phyloP scores from a whole-genome alignment of 768 basidiomycete species.

The Mycena crocata region DNA sequence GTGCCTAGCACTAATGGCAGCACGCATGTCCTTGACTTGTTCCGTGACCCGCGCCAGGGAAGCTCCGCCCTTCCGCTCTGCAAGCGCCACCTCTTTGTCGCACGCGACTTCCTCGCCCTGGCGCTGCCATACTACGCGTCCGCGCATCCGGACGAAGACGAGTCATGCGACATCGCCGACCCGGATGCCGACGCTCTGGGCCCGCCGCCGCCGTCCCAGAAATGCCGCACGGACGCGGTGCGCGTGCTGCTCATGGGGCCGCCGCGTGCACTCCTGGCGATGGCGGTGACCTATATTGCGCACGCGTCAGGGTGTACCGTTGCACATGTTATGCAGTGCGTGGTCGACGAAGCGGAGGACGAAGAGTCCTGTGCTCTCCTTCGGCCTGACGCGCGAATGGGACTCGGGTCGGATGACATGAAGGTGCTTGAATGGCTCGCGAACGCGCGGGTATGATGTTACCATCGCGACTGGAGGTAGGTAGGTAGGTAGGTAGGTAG shows the following conservation, averaged over 20 bases:
- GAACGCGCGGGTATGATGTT: too few species aligned
- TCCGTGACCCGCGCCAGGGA: neutral
- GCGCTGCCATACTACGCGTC: conserved; percentile 31
- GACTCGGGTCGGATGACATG: too few species aligned
- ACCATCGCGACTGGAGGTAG: too few species aligned
- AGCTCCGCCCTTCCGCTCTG: conserved; percentile 11
- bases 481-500: too few species aligned
- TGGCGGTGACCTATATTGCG: conserved; percentile 26
- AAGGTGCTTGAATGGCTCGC: too few species aligned
- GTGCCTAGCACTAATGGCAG: neutral
- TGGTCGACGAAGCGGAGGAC: conserved; percentile 28
- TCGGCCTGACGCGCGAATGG: conserved; percentile 17
- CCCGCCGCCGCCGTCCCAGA: conserved; percentile 2
- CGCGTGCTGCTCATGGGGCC: conserved; percentile 28
- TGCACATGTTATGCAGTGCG: conserved; percentile 26
- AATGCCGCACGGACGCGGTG: conserved; percentile 23
- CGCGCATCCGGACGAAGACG: conserved; percentile 12
- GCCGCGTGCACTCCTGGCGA: conserved; percentile 20
- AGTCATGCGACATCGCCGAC: neutral
- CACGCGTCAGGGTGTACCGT: conserved; percentile 24
- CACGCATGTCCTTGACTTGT: neutral
- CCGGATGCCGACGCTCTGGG: neutral
- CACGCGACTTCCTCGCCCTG: conserved; percentile 34
- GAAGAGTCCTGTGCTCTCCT: conserved; percentile 17
- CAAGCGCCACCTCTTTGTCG: conserved; percentile 20